A percentile compares a stretch with the other conserved stretches of the same genome.
Evolutionary conservation across 805 yeast species (phyloP).

Genomic region (Lipomyces yamanashiensis): DNA sequence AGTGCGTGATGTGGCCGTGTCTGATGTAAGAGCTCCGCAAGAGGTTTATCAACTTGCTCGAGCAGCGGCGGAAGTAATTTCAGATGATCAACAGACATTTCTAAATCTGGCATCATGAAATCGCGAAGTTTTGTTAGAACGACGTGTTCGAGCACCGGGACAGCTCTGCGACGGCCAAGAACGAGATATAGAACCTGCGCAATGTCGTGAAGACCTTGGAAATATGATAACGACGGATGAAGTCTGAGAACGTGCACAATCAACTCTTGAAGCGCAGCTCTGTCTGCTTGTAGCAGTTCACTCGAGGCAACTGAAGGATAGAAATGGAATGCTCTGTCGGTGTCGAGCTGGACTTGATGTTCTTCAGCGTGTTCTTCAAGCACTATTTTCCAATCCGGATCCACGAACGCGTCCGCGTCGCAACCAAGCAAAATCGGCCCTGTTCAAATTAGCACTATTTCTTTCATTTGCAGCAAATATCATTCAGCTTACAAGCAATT

Average conservation of each 20-base stretch:
- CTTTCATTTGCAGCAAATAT: too few relatives aligned
- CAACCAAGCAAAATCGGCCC: conserved; percentile 34
- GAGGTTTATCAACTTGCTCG: conserved; percentile 52
- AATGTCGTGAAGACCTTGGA: conserved; percentile 93
- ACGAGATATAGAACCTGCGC: conserved; percentile 68
- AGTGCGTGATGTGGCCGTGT: conserved; percentile 70
- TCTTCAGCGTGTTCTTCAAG: conserved; percentile 67
- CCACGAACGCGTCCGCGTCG: conserved; percentile 19
- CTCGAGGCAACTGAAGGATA: conserved; percentile 7
- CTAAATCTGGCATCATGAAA: conserved; percentile 75
- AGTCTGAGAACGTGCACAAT: conserved; percentile 62
- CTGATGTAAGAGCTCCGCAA: conserved; percentile 47
- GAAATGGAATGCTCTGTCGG: conserved; percentile 43
- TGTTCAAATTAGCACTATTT: not conserved
- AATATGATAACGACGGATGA: conserved; percentile 70
- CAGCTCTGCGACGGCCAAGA: conserved; percentile 46
- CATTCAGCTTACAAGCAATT: conserved; percentile 25
- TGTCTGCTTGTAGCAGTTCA: conserved; percentile 43
- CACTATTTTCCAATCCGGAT: conserved; percentile 39
- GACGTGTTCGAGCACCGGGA: conserved; percentile 56
- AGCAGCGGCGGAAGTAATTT: conserved; percentile 67
- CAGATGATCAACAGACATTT: conserved; percentile 68
- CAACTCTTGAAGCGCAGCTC: conserved; percentile 50
- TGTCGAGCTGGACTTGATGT: conserved; percentile 78
- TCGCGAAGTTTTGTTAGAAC: conserved; percentile 74